A percentile compares a stretch with the other conserved stretches of the same genome.
Evolutionary conservation across 176 grass and related monocot species (phyloP).

Genomic region (Secale cereale): DNA sequence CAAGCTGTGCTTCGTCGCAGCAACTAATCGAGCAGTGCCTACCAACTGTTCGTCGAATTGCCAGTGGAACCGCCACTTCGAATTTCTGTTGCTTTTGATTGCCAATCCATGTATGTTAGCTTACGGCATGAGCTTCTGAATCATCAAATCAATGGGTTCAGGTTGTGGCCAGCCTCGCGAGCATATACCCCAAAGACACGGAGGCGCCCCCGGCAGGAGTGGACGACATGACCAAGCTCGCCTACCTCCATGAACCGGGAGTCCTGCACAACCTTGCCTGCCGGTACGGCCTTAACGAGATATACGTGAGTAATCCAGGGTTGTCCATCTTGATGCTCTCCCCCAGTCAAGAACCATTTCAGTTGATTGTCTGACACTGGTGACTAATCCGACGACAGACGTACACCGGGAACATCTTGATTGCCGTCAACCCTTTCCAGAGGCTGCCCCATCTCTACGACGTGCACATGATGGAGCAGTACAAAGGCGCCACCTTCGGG

Average conservation of each 20-base stretch:
- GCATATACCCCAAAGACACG: constrained; percentile 86
- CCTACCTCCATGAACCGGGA: constrained; percentile 92
- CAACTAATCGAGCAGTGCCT: neutral
- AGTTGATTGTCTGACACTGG: neutral
- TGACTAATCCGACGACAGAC: constrained; percentile 38
- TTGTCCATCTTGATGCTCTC: neutral
- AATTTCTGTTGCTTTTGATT: neutral
- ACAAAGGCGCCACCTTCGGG: constrained; percentile 82
- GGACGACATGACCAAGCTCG: constrained; percentile 96
- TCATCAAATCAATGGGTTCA: constrained; percentile 21
- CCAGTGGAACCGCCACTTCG: neutral
- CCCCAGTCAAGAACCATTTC: neutral
- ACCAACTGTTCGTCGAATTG: neutral
- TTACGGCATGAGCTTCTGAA: neutral
- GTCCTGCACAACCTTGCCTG: constrained; percentile 72
- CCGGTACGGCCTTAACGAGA: constrained; percentile 76
- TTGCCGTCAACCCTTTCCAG: constrained; percentile 89
- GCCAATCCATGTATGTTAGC: neutral
- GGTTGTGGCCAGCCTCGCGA: constrained; percentile 61
- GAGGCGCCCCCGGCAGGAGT: constrained; percentile 83
- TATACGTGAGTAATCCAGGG: constrained; percentile 61
- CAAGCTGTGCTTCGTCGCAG: neutral
- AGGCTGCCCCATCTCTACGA: constrained; percentile 90
- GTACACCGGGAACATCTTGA: constrained; percentile 96
- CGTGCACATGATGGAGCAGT: constrained; percentile 94